phyloP scores from a whole-genome alignment of 805 yeast species.

The Saturnispora sanitii region DNA sequence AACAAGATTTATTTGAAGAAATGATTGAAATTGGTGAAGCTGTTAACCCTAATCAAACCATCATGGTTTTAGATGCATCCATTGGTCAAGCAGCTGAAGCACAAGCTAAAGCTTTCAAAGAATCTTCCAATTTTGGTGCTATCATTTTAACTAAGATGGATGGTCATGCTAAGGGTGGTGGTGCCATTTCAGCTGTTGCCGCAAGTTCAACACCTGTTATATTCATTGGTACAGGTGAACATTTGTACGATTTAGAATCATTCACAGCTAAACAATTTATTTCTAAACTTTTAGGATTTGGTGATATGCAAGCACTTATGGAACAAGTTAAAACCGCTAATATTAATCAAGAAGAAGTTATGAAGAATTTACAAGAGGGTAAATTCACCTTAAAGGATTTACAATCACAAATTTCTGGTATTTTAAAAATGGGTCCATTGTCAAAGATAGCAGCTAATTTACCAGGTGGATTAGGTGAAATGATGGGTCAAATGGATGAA shows the following conservation, averaged over 20 bases:
- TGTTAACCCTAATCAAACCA: slow-evolving; percentile 88
- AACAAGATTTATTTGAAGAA: slow-evolving; percentile 80
- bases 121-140: slow-evolving; percentile 87
- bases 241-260: slow-evolving; percentile 82
- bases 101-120: slow-evolving; percentile 91
- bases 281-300: slow-evolving; percentile 88
- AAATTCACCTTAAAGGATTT: slow-evolving; percentile 85
- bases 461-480: slow-evolving; percentile 78
- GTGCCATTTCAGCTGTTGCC: slow-evolving; percentile 98
- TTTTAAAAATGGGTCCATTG: slow-evolving; percentile 93
- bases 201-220: slow-evolving; percentile 92
- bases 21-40: slow-evolving; percentile 89
- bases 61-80: slow-evolving; percentile 95
- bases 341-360: slow-evolving; percentile 79
- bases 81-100: slow-evolving; percentile 98
- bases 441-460: slow-evolving; percentile 92
- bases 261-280: slow-evolving; percentile 85
- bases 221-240: slow-evolving; percentile 98
- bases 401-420: slow-evolving; percentile 89
- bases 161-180: slow-evolving; percentile 99
- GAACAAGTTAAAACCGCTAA: slow-evolving; percentile 87
- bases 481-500: slow-evolving; percentile 83
- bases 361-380: slow-evolving; percentile 91
- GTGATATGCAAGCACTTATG: slow-evolving; percentile 87
- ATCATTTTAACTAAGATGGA: slow-evolving; percentile 94